These are phyloP conservation scores for Schizopora paradoxa DNA, from an alignment of 1,284 basidiomycete genomes.

Conservation along the genomic window DNA sequence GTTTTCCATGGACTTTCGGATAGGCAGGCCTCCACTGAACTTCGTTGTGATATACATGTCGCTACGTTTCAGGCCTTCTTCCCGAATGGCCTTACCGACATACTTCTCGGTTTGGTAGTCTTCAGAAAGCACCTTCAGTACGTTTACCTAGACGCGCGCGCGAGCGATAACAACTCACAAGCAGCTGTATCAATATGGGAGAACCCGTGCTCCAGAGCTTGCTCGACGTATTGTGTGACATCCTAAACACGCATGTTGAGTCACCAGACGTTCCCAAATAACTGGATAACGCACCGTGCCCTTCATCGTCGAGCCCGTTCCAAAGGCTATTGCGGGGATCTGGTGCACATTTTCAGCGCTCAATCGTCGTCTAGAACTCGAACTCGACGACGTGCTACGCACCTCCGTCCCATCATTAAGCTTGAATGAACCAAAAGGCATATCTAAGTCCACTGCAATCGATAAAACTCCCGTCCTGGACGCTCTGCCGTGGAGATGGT, in stretches of 20 bases:
- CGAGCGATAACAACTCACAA: slow-evolving; percentile 14
- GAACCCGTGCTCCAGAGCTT: slow-evolving; percentile 29
- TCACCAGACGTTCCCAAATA: background rate
- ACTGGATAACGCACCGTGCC: slow-evolving; percentile 23
- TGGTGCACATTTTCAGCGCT: slow-evolving; percentile 20
- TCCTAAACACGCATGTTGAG: slow-evolving; percentile 21
- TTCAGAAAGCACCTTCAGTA: slow-evolving; percentile 28
- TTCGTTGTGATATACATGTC: slow-evolving; percentile 58
- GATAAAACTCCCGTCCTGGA: too few relatives aligned
- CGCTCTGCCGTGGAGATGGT: too few relatives aligned
- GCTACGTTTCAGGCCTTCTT: slow-evolving; percentile 43
- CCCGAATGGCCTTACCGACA: slow-evolving; percentile 45
- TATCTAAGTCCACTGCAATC: too few relatives aligned
- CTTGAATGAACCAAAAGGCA: slow-evolving; percentile 44
- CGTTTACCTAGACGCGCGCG: background rate
- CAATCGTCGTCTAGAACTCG: background rate
- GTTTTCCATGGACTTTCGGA: slow-evolving; percentile 34
- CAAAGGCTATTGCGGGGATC: slow-evolving; percentile 55
- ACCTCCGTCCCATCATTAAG: slow-evolving; percentile 49
- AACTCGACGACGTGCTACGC: slow-evolving; percentile 1
- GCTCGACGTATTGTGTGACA: slow-evolving; percentile 33
- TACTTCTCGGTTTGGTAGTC: slow-evolving; percentile 48
- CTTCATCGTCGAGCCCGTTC: slow-evolving; percentile 45
- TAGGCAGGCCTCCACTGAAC: slow-evolving; percentile 38
- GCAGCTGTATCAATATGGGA: slow-evolving; percentile 27